Evolutionary conservation across 495 filamentous ascomycete species (phyloP), one percentile per base, ranked within the genome.

Genomic region (Rusavskia elegans): DNA sequence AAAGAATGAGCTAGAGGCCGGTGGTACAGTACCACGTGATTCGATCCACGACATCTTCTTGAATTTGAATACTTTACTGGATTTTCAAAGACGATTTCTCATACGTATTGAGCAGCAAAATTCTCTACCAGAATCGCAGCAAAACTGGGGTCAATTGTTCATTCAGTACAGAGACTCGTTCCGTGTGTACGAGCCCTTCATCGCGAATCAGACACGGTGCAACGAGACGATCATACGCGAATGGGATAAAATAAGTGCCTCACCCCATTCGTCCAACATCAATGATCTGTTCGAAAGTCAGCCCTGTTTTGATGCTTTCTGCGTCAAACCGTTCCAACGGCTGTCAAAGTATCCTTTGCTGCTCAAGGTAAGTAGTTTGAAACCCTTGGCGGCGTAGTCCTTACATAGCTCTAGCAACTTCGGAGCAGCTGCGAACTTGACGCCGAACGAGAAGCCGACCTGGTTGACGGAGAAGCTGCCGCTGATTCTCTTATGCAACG

Each of bases 61-160:
- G 53, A 98, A 98, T 67, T 72, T 97, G 57, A 95, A 97, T 65
- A 79, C 84, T 25, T 82, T 98, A 29, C 72, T 98, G 4, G 93
- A 98, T 65, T 96, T 94, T 61, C 92, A 96, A 57, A 81, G 93
- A 52, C 76, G 88, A 25, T 98, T 98, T 61, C 68, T 97, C 48
- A 97, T 98, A 63, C 79, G 86, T 48, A 87, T 98, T 54, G 92
- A 98, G 67, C 93, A 93, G 45, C 90, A 88, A 49, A 95, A 97
- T 60, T 84, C 84, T 16, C 75, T 83, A 63, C 78, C 85, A 1
- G 79, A 84, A 52, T 71, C 80, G 25, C 71, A 76, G 55, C 92
- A 98, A 63, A 83, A 93, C 63, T 98, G 92, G 92, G 93, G 92
- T 19, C 75, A 78, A 20, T 75, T 92, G 1, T 97, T 98, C 64